Base-by-base conservation (phyloP, 805 yeast genomes). In the Myxozyma vanderwaltii region DNA sequence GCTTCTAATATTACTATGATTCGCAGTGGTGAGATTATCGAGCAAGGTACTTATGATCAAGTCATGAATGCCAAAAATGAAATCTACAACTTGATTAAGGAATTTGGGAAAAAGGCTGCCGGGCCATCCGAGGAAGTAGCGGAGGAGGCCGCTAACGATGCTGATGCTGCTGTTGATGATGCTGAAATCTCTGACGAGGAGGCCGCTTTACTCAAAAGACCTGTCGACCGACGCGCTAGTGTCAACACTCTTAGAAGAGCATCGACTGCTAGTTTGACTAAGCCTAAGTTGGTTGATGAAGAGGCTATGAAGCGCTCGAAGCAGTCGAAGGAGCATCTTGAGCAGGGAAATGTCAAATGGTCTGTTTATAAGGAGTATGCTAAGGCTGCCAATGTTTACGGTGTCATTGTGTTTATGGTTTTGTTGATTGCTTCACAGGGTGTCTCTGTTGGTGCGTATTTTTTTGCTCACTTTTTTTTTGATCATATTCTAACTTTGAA, bases 331-430 rank as follows among this genome's bases (percentile, higher is more conserved):
- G 99, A 94, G 75, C 91, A 84, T 65, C 81, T 86, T 58, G 96
- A 94, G 75, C 92, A 90, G 71, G 99, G 99, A 59, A 85, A 91
- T 71, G 99, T 94, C 57, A 88, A 89, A 71, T 88, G 96, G 94
- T 78, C 80, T 33, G 89, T 94, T 46, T 94, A 94, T 73, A 68
- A 74, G 63, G 88, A 84, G 59, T 94, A 94, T 71, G 96, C 95
- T 23, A 83, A 80, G 63, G 96, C 98, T 0, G 91, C 97, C 76
- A 89, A 89, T 63, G 81, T 86, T 4, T 75, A 69, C 51, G 82
- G 82, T 63, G 96, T 91, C n/a, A 31, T 77, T 0, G 66, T 86
- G 2, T 86, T 86, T 70, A 67, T 90, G 57, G 55, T 70, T 0
- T 78, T 84, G 63, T 78, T 88, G 59, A 70, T 66, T n/a, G 47